Conservation (phyloP, 495 filamentous ascomycete species). For the Penicillium pulvis region DNA sequence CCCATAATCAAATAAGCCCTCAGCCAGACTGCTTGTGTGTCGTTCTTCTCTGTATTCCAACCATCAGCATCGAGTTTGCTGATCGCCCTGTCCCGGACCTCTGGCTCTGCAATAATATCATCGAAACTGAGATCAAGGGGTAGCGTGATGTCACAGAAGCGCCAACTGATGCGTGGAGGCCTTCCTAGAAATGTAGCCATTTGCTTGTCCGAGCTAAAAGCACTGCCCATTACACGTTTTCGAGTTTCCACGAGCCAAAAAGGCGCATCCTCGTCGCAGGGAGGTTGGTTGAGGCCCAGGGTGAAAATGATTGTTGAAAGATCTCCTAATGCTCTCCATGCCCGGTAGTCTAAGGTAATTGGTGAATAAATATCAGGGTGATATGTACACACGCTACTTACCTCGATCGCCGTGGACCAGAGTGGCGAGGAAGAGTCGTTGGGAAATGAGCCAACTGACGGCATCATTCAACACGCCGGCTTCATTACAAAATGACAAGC, state of each 20-base stretch:
- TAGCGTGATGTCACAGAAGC: slow-evolving; percentile 49
- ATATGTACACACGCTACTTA: not conserved
- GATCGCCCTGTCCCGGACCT: slow-evolving; percentile 35
- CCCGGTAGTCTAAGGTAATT: slow-evolving; percentile 26
- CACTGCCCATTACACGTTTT: slow-evolving; percentile 45
- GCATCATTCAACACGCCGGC: slow-evolving; percentile 13
- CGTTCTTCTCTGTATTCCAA: slow-evolving; percentile 47
- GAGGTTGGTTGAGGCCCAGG: slow-evolving; percentile 26
- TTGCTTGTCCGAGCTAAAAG: slow-evolving; percentile 46
- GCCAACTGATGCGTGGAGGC: slow-evolving; percentile 48
- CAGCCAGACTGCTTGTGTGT: slow-evolving; percentile 30
- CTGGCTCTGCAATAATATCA: slow-evolving; percentile 29
- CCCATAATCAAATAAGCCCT: slow-evolving; percentile 45
- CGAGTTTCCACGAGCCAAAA: slow-evolving; percentile 47
- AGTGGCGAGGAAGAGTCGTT: slow-evolving; percentile 1
- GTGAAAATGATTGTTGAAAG: slow-evolving; percentile 22
- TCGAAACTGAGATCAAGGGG: slow-evolving; percentile 46
- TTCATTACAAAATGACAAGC: slow-evolving; percentile 10
- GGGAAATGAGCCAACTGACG: slow-evolving; percentile 9
- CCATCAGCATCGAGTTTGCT: slow-evolving; percentile 44
- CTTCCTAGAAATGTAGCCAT: slow-evolving; percentile 49
- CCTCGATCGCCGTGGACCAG: slow-evolving; percentile 9
- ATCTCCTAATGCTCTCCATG: slow-evolving; percentile 50
- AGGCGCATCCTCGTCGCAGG: slow-evolving; percentile 11
- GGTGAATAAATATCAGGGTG: not conserved